Evolutionary conservation across 345 rosid species (phyloP).

Genomic region (Turritis glabra): DNA sequence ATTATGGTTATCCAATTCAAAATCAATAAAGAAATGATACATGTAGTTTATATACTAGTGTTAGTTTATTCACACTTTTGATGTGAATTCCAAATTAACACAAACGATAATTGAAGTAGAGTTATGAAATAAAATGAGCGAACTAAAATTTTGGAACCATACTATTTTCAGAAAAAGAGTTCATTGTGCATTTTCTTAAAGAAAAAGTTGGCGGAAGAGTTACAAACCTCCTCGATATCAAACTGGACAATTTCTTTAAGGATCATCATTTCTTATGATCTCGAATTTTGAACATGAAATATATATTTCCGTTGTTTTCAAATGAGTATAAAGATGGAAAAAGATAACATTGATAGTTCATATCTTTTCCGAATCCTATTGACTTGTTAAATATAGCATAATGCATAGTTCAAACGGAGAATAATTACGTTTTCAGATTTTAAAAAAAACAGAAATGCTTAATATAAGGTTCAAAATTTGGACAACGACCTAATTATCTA

Average conservation of each 20-base stretch:
- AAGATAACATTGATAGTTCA: conserved; percentile 21
- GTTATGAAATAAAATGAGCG: not conserved
- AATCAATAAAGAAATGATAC: not conserved
- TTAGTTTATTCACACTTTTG: not conserved
- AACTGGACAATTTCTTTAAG: not conserved
- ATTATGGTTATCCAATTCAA: not conserved
- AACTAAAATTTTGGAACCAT: not conserved
- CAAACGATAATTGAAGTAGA: not conserved
- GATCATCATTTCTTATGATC: not conserved
- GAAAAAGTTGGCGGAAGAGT: not conserved
- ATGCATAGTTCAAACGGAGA: not conserved
- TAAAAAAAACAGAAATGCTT: not conserved
- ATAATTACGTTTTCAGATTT: conserved; percentile 5
- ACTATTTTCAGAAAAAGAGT: not conserved
- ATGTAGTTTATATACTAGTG: not conserved
- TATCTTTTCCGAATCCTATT: not conserved
- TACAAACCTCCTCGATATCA: not conserved
- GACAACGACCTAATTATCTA: conserved; percentile 41
- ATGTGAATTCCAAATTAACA: not conserved
- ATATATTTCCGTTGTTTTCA: not conserved
- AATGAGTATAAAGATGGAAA: not conserved
- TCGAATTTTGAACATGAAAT: not conserved
- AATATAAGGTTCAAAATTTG: not conserved
- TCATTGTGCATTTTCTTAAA: not conserved
- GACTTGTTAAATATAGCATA: conserved; percentile 7